Percentiles rank a stretch among this genome's conserved stretches.
Evolutionary conservation across 164 flowering plant genomes (phyloP).

Genomic region (Saururus chinensis): DNA sequence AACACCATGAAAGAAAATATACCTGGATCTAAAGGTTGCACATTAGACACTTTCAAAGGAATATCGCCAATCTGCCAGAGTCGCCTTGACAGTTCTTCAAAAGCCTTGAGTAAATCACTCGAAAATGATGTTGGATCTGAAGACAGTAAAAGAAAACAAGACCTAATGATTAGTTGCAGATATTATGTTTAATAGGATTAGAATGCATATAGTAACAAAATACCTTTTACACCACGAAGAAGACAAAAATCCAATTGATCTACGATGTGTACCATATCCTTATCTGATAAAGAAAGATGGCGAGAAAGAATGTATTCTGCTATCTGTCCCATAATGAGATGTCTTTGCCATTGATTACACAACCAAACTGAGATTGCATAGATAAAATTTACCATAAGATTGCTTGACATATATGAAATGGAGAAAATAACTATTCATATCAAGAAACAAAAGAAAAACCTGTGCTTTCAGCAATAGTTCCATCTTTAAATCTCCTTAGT

Average conservation of each 20-base stretch:
- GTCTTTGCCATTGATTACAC: slow-evolving; percentile 59
- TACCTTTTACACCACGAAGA: slow-evolving; percentile 51
- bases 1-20: not conserved
- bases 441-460: slow-evolving; percentile 28
- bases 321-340: slow-evolving; percentile 66
- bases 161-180: not conserved
- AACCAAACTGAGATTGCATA: slow-evolving; percentile 54
- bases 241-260: slow-evolving; percentile 90
- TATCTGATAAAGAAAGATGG: slow-evolving; percentile 60
- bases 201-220: not conserved
- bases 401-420: slow-evolving; percentile 3
- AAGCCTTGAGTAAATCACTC: slow-evolving; percentile 45
- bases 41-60: slow-evolving; percentile 77
- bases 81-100: slow-evolving; percentile 59
- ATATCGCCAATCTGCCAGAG: slow-evolving; percentile 58
- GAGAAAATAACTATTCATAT: not conserved
- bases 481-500: slow-evolving; percentile 76
- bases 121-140: slow-evolving; percentile 70
- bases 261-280: slow-evolving; percentile 35
- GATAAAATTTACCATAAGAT: not conserved
- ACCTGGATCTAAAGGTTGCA: slow-evolving; percentile 92
- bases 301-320: slow-evolving; percentile 49
- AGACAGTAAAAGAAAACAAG: slow-evolving; percentile 1
- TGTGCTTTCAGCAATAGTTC: slow-evolving; percentile 80
- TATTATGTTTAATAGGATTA: not conserved